Evolutionary conservation across 805 yeast species (phyloP), one percentile per base, ranked within the genome.

Genomic region (Debaryomyces hansenii): DNA sequence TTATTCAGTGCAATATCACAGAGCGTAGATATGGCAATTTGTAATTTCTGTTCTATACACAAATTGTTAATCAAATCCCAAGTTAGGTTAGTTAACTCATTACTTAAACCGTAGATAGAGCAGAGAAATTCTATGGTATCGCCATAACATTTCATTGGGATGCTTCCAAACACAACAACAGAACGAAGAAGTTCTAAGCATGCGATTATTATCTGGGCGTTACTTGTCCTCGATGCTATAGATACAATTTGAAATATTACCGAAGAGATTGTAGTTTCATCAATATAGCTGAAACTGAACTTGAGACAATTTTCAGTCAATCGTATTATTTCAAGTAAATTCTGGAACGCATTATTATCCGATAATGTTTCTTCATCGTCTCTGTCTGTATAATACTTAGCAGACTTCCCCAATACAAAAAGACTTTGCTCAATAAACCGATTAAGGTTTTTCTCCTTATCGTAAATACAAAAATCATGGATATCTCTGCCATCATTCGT

Each of bases 401-500:
- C 49, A 9, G 38, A n/a, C 34, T 41, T 47, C 4, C 52, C 51
- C 2, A 62, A 40, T 0, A 48, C 45, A 7, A 35, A 32, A 12
- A 57, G 49, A 41, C 49, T 52, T 1, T 42, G 18, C 15, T 18
- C 32, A 11, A 62, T 34, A 43, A 60, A 58, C 14, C 12, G 28
- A 28, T 52, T 43, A 46, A 70, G 56, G 43, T 58, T 56, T 14
- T 55, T 53, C 4, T 57, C 58, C 15, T 58, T 63, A 44, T 77
- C 77, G 21, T 75, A 69, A 14, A 78, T 67, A 55, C 75, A 73
- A 45, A 78, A 67, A 45, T 79, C 84, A 48, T 75, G 75, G 40
- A 79, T 65, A 52, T 80, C 79, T 41, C 72, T 65, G 3, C 87
- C 87, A 48, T 76, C 68, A 33, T 72, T 69, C 5, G 88, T 80